Evolutionary conservation across 164 flowering plant genomes (phyloP).

Genomic region (Hamamelis virginiana): DNA sequence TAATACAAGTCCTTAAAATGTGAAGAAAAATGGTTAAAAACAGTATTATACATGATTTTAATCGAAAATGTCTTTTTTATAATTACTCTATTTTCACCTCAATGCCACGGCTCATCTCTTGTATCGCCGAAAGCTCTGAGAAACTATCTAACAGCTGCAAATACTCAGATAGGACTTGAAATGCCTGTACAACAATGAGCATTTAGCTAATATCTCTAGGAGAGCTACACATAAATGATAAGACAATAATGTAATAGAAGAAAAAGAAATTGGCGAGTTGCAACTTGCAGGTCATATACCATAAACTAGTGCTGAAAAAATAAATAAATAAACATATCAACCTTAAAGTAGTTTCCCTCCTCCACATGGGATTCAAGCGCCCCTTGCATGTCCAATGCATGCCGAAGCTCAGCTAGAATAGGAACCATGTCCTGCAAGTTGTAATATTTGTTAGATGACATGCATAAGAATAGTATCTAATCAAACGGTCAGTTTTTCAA

Average conservation of each 20-base stretch:
- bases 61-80: background rate
- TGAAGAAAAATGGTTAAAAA: background rate
- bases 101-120: constrained; percentile 93
- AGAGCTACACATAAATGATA: background rate
- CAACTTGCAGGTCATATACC: constrained; percentile 3
- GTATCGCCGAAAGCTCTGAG: constrained; percentile 79
- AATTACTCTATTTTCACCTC: constrained; percentile 51
- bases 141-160: constrained; percentile 85
- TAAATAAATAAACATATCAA: constrained; percentile 19
- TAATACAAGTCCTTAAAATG: background rate
- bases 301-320: background rate
- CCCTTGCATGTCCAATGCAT: constrained; percentile 75
- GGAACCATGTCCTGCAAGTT: constrained; percentile 80
- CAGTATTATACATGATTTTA: background rate
- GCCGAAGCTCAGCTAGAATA: constrained; percentile 68
- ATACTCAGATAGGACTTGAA: constrained; percentile 95
- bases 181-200: constrained; percentile 59
- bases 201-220: constrained; percentile 1
- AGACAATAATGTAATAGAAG: background rate
- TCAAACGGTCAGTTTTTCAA: too few relatives aligned
- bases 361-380: constrained; percentile 77
- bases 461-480: too few relatives aligned
- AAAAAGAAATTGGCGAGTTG: background rate
- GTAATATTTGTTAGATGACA: constrained; percentile 6
- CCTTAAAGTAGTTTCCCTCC: constrained; percentile 88